Evolutionary conservation across 495 filamentous ascomycete species (phyloP).

Genomic region (Penicillium diatomitis): DNA sequence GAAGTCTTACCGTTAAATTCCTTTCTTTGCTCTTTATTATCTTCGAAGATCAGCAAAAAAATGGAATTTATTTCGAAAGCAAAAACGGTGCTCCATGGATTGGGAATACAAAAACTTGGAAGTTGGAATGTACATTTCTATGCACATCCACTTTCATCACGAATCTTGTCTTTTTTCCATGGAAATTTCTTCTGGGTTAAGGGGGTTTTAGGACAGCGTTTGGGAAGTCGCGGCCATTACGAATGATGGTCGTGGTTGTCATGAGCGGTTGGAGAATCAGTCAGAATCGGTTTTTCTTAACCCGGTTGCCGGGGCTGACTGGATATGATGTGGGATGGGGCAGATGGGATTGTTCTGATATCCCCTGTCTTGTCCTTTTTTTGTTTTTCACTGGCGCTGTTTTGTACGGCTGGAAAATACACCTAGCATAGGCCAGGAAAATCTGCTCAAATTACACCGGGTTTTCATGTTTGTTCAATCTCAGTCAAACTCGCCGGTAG

Average conservation of each 20-base stretch:
- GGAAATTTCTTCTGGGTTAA: constrained; percentile 13
- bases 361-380: constrained; percentile 14
- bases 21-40: constrained; percentile 10
- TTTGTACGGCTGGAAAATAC: constrained; percentile 24
- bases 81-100: constrained; percentile 13
- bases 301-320: constrained; percentile 18
- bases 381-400: constrained; percentile 23
- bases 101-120: constrained; percentile 4
- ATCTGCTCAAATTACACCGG: constrained; percentile 29
- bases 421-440: constrained; percentile 30
- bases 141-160: constrained; percentile 9
- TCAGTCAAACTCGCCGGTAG: not conserved
- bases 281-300: not conserved
- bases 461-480: constrained; percentile 24
- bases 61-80: constrained; percentile 1
- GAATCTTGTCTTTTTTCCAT: constrained; percentile 16
- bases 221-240: constrained; percentile 9
- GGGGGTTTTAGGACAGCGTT: constrained; percentile 15
- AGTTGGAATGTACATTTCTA: constrained; percentile 8
- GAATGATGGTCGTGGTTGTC: constrained; percentile 15
- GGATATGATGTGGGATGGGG: constrained; percentile 7
- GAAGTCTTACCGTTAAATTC: constrained; percentile 66
- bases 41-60: constrained; percentile 5
- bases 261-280: constrained; percentile 12
- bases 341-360: constrained; percentile 7